phyloP scores from a whole-genome alignment of 805 yeast species.

The Ogataea saltuana region DNA sequence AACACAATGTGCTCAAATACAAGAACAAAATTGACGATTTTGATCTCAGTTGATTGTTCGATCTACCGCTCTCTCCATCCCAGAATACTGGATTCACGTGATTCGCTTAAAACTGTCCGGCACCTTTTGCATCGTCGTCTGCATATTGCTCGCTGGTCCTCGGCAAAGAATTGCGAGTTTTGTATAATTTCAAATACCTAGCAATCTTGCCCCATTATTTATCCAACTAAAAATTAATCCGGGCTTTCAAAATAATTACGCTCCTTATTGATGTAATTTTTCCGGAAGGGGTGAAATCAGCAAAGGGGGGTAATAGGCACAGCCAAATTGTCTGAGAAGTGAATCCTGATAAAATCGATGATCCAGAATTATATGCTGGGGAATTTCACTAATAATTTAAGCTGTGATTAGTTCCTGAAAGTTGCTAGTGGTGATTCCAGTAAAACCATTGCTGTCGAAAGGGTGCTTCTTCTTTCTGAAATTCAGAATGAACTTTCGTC shows the following conservation, averaged over 20 bases:
- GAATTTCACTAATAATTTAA: too few relatives aligned
- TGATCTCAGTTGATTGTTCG: conserved; percentile 41
- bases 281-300: conserved; percentile 8
- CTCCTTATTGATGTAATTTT: background rate
- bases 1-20: conserved; percentile 82
- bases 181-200: too few relatives aligned
- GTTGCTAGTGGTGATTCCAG: too few relatives aligned
- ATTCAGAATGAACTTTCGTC: background rate
- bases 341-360: too few relatives aligned
- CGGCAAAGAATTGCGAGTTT: too few relatives aligned
- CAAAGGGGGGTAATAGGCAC: background rate
- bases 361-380: too few relatives aligned
- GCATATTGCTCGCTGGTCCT: too few relatives aligned
- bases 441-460: background rate
- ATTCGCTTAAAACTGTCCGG: too few relatives aligned
- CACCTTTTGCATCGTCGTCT: too few relatives aligned
- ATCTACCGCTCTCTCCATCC: background rate
- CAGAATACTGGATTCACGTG: too few relatives aligned
- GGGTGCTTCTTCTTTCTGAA: background rate
- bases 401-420: too few relatives aligned
- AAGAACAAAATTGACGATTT: conserved; percentile 71
- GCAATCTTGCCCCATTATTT: too few relatives aligned
- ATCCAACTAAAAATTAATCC: background rate
- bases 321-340: background rate
- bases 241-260: background rate